Conservation (phyloP, 306 rosid genomes). For the Dryas drummondii region DNA sequence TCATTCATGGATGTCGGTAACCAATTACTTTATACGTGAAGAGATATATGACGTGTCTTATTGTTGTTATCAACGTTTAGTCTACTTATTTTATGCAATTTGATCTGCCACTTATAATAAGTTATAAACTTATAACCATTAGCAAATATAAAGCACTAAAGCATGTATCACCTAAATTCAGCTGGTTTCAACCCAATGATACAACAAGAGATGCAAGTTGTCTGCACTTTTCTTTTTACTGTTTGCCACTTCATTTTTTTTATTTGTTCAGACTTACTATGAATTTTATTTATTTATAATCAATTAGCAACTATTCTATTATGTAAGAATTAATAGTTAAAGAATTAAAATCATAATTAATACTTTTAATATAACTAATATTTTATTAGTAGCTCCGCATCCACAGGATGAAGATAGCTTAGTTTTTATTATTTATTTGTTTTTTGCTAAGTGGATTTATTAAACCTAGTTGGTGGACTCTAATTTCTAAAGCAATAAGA, state of each 20-base stretch:
- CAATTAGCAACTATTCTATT: too few relatives aligned
- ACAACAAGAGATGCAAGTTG: not conserved
- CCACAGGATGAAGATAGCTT: not conserved
- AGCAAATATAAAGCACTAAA: not conserved
- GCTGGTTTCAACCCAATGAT: too few relatives aligned
- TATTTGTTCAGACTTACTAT: too few relatives aligned
- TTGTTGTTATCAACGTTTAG: not conserved
- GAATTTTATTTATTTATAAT: too few relatives aligned
- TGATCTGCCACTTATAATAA: not conserved
- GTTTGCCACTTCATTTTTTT: too few relatives aligned
- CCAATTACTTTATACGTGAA: too few relatives aligned
- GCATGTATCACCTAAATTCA: not conserved
- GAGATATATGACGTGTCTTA: not conserved
- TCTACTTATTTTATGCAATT: not conserved
- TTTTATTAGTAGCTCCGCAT: too few relatives aligned
- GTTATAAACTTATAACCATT: not conserved
- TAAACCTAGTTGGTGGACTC: constrained; percentile 4
- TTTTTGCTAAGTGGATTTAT: not conserved
- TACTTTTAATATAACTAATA: too few relatives aligned
- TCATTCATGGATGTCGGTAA: too few relatives aligned
- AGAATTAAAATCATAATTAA: too few relatives aligned
- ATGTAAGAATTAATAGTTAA: too few relatives aligned
- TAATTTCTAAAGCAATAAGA: not conserved
- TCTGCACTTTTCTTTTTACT: not conserved
- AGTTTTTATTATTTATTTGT: not conserved